A percentile compares a stretch with the other conserved stretches of the same genome.
phyloP scores from a whole-genome alignment of 108 stramenopile genomes.

The Parietichytrium sp. region DNA sequence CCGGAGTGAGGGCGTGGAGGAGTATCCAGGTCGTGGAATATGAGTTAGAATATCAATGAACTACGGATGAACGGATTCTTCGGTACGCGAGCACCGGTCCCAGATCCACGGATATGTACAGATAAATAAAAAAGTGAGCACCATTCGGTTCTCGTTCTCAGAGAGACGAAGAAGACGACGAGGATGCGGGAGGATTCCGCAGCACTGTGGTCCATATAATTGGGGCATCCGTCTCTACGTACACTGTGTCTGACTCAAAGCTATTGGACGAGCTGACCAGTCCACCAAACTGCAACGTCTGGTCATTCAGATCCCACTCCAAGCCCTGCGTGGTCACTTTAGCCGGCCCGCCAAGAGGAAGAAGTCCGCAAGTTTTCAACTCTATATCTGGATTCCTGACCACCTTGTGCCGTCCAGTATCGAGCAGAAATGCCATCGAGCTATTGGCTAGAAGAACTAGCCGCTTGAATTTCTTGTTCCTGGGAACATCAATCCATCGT shows the following conservation, averaged over 20 bases:
- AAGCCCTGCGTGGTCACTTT: background rate
- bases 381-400: background rate
- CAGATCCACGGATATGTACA: too few species aligned
- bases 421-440: background rate
- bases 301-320: background rate
- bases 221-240: background rate
- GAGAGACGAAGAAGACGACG: too few species aligned
- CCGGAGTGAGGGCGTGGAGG: too few species aligned
- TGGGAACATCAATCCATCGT: too few species aligned
- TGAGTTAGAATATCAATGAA: too few species aligned
- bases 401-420: background rate
- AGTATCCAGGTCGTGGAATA: too few species aligned
- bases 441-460: background rate
- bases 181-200: too few species aligned
- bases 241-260: background rate
- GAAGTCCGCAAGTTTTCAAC: background rate
- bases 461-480: background rate
- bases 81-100: too few species aligned
- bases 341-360: slow-evolving; percentile 18
- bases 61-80: too few species aligned
- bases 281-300: background rate
- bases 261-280: slow-evolving; percentile 30
- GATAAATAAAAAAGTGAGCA: too few species aligned
- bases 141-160: too few species aligned
- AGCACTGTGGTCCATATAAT: background rate